Conservation (phyloP, 2,329 filamentous ascomycete genomes). For the Sporothrix euskadiensis region DNA sequence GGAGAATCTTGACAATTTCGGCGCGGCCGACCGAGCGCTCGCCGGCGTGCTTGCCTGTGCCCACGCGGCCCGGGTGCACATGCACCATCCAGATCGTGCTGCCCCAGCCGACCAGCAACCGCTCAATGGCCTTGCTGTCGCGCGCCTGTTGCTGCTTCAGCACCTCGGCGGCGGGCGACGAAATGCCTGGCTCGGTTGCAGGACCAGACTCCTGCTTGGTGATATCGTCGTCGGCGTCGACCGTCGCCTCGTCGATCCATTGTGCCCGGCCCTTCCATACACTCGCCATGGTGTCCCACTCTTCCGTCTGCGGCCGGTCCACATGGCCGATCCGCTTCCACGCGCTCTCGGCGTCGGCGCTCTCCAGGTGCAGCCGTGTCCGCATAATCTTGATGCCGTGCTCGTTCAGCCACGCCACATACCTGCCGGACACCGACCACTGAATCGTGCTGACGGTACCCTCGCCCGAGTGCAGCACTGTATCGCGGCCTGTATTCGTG, state of each 20-base stretch:
- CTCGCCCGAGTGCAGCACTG: slow-evolving; percentile 85
- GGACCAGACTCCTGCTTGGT: slow-evolving; percentile 36
- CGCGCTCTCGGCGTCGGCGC: slow-evolving; percentile 72
- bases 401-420: slow-evolving; percentile 94
- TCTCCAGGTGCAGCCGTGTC: slow-evolving; percentile 78
- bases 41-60: slow-evolving; percentile 65
- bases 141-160: slow-evolving; percentile 53
- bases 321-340: slow-evolving; percentile 96
- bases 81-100: slow-evolving; percentile 95
- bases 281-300: slow-evolving; percentile 94
- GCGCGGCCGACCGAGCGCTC: slow-evolving; percentile 75
- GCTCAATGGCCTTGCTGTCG: slow-evolving; percentile 61
- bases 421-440: slow-evolving; percentile 91
- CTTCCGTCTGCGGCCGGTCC: slow-evolving; percentile 78
- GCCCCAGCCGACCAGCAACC: slow-evolving; percentile 91
- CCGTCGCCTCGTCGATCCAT: slow-evolving; percentile 83
- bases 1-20: slow-evolving; percentile 89
- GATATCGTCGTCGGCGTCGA: slow-evolving; percentile 70
- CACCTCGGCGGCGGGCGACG: slow-evolving; percentile 50
- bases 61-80: slow-evolving; percentile 73
- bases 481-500: slow-evolving; percentile 77
- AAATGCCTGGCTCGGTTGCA: slow-evolving; percentile 25
- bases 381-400: slow-evolving; percentile 98
- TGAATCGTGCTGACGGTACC: slow-evolving; percentile 88
- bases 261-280: slow-evolving; percentile 92